Evolutionary conservation across 2,329 filamentous ascomycete genomes (phyloP).

Genomic region (Nigrospora osmanthi): DNA sequence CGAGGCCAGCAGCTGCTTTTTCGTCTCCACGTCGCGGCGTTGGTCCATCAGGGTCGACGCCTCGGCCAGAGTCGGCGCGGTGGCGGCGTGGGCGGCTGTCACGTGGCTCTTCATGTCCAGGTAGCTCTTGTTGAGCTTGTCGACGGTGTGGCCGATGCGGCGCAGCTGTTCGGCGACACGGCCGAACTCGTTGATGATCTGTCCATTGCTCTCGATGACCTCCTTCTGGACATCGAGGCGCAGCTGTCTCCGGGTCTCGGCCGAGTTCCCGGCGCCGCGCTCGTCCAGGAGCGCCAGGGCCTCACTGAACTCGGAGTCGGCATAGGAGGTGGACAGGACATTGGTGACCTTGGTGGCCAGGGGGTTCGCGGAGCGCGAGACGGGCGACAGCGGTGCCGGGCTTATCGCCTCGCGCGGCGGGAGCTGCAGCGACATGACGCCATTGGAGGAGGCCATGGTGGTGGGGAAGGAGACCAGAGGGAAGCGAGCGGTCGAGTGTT

Average conservation of each 20-base stretch:
- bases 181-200: constrained; percentile 82
- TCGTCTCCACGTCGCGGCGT: constrained; percentile 67
- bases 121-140: constrained; percentile 71
- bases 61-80: constrained; percentile 67
- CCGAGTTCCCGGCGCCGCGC: constrained; percentile 62
- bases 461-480: not conserved
- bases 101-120: constrained; percentile 75
- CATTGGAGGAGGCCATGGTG: constrained; percentile 20
- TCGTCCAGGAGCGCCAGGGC: constrained; percentile 72
- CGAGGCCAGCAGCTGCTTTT: constrained; percentile 68
- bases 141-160: constrained; percentile 72
- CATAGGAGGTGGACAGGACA: constrained; percentile 85
- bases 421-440: constrained; percentile 14
- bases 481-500: no score
- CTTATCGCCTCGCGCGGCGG: constrained; percentile 16
- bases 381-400: constrained; percentile 13
- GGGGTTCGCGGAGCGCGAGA: constrained; percentile 47
- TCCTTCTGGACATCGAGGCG: constrained; percentile 83
- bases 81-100: constrained; percentile 65
- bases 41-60: constrained; percentile 66
- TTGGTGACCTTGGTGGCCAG: constrained; percentile 75
- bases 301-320: constrained; percentile 85
- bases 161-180: constrained; percentile 87
- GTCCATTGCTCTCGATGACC: constrained; percentile 85
- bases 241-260: constrained; percentile 70